Conservation (phyloP, 257 asterid species). For the Prunella vulgaris region DNA sequence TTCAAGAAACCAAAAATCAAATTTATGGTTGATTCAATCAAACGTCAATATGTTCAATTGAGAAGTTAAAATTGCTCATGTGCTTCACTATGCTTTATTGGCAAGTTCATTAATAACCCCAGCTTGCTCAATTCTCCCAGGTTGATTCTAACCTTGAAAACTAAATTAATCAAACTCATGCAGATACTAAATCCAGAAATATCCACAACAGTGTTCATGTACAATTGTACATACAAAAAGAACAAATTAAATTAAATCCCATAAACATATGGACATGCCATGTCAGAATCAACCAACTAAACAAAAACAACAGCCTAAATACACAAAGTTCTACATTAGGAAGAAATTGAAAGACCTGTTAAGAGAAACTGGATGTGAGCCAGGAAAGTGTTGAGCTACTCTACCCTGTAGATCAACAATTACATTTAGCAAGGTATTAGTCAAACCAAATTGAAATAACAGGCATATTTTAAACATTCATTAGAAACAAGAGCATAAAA, state of each 20-base stretch:
- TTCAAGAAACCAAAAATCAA: no score
- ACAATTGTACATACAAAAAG: neutral
- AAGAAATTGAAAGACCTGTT: constrained; percentile 53
- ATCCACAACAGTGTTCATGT: neutral
- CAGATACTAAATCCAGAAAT: neutral
- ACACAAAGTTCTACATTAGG: neutral
- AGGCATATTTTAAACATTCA: neutral
- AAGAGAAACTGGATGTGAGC: constrained; percentile 98
- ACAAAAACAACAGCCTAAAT: neutral
- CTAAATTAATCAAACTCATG: neutral
- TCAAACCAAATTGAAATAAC: neutral
- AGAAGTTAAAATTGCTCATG: no score
- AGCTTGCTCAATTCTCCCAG: no score
- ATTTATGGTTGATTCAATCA: no score
- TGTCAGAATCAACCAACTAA: neutral
- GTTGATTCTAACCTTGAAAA: neutral
- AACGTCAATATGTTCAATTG: no score
- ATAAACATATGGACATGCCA: neutral
- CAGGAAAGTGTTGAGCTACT: constrained; percentile 74
- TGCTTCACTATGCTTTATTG: no score
- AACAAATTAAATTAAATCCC: neutral
- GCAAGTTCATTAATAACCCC: no score
- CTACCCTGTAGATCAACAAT: constrained; percentile 49
- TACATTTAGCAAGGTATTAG: constrained; percentile 4
- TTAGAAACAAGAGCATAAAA: neutral